These are phyloP conservation scores for Flaveria linearis DNA, from an alignment of 129 eudicot genomes.

Conservation along the genomic window DNA sequence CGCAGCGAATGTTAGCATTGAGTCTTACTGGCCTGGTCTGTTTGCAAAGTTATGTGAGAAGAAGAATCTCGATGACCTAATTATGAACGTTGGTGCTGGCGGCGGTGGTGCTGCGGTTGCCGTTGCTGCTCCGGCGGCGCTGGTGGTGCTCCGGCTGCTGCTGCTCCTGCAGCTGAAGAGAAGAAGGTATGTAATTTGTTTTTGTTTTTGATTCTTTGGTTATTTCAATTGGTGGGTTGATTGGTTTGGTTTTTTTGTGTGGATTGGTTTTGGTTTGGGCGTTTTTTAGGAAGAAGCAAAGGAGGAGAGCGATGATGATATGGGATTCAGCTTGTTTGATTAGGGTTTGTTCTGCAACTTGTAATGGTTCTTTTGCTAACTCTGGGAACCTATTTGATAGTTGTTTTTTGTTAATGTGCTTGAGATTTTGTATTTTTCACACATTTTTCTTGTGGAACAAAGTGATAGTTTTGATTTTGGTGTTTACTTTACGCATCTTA, in stretches of 20 bases:
- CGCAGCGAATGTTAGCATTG: constrained; percentile 61
- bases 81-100: constrained; percentile 63
- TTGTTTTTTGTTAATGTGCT: not conserved
- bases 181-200: constrained; percentile 51
- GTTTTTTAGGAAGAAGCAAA: constrained; percentile 55
- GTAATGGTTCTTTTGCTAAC: constrained; percentile 25
- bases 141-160: constrained; percentile 46
- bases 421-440: constrained; percentile 22
- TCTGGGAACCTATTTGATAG: constrained; percentile 14
- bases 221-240: not conserved
- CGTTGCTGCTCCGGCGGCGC: constrained; percentile 51
- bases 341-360: constrained; percentile 25
- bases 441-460: constrained; percentile 16
- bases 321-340: constrained; percentile 76
- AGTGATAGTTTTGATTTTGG: constrained; percentile 20
- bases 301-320: constrained; percentile 76
- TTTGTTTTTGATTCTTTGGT: not conserved
- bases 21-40: constrained; percentile 81
- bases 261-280: not conserved
- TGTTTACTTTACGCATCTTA: not conserved
- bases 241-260: not conserved
- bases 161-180: constrained; percentile 58
- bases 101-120: constrained; percentile 53
- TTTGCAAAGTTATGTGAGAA: constrained; percentile 69
- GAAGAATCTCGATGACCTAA: constrained; percentile 58